Evolutionary conservation across 176 grass and related monocot genomes (phyloP).

Genomic region (Luzula sylvatica): DNA sequence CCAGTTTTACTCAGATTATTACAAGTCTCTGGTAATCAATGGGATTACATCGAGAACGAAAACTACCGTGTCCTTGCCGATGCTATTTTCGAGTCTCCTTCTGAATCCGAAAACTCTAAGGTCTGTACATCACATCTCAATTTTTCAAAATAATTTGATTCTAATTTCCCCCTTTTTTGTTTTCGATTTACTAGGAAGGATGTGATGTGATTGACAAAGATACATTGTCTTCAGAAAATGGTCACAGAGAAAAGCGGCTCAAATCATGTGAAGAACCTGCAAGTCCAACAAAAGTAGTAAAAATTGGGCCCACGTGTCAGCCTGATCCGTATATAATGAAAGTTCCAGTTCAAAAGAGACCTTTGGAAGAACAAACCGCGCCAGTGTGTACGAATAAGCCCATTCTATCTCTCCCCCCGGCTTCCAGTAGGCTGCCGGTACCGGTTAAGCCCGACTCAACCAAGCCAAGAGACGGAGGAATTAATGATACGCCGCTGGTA

Average conservation of each 20-base stretch:
- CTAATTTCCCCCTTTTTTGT: background rate
- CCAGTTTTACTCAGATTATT: conserved; percentile 38
- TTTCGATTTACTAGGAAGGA: conserved; percentile 12
- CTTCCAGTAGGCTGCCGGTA: background rate
- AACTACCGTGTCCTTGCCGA: conserved; percentile 39
- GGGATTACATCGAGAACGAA: conserved; percentile 86
- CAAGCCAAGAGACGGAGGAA: background rate
- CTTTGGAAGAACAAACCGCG: background rate
- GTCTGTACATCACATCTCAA: conserved; percentile 23
- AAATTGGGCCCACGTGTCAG: background rate
- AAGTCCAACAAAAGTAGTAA: no score
- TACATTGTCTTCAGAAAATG: background rate
- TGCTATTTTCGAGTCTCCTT: conserved; percentile 31
- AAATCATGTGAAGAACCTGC: conserved; percentile 4
- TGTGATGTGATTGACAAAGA: background rate
- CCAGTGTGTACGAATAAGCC: background rate
- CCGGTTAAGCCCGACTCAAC: background rate
- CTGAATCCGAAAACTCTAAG: conserved; percentile 17
- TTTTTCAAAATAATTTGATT: conserved; percentile 3
- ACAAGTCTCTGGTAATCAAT: conserved; percentile 33
- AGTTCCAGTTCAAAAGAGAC: background rate
- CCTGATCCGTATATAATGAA: background rate
- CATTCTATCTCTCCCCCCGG: background rate
- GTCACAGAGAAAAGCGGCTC: conserved; percentile 6
- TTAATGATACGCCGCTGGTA: background rate